Evolutionary conservation across 1,139 yeast species (phyloP).

Genomic region (Debaryomyces coudertii): DNA sequence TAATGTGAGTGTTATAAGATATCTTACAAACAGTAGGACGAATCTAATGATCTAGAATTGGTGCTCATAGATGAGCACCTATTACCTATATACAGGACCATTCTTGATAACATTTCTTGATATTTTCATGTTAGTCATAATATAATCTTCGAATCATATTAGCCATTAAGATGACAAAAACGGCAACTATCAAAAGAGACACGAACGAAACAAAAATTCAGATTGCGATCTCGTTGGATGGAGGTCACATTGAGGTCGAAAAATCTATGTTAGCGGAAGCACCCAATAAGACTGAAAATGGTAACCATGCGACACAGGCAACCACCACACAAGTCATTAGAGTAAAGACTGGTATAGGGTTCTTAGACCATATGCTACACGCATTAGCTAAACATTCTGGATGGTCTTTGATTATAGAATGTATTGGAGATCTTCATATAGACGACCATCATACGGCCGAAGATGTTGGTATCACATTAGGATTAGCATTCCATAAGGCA

Average conservation of each 20-base stretch:
- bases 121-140: conserved; percentile 1
- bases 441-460: conserved; percentile 98
- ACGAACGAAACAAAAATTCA: conserved; percentile 96
- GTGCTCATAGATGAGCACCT: background rate
- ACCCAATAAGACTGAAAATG: conserved; percentile 35
- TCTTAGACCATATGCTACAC: conserved; percentile 95
- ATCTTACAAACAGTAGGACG: background rate
- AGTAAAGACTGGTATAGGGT: conserved; percentile 91
- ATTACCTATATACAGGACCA: background rate
- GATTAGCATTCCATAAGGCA: conserved; percentile 86
- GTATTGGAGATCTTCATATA: conserved; percentile 91
- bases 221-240: conserved; percentile 80
- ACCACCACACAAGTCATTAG: conserved; percentile 71
- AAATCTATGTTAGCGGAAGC: conserved; percentile 50
- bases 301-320: conserved; percentile 60
- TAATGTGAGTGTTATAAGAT: background rate
- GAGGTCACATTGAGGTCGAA: conserved; percentile 69
- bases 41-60: conserved; percentile 1
- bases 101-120: background rate
- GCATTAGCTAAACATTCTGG: conserved; percentile 97
- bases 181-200: conserved; percentile 64
- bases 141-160: background rate
- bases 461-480: conserved; percentile 91
- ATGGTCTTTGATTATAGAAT: conserved; percentile 88
- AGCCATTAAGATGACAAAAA: conserved; percentile 17